Evolutionary conservation across 2,329 filamentous ascomycete species (phyloP).

Genomic region (Ceratocystiopsis brevicomis): DNA sequence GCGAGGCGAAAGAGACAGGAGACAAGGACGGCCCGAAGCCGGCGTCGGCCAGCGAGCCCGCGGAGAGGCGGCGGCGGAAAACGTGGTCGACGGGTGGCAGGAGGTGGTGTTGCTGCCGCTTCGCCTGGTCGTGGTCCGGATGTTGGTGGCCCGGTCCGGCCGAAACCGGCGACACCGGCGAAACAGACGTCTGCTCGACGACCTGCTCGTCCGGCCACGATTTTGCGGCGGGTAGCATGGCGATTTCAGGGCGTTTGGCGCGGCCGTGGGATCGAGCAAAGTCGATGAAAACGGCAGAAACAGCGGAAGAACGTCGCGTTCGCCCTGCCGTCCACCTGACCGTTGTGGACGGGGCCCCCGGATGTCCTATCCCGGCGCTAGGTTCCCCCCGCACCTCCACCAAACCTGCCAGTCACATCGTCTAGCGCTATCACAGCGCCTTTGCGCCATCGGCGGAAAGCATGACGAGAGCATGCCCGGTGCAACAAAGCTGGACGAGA

Average conservation of each 20-base stretch:
- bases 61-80: slow-evolving; percentile 19
- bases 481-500: too few relatives aligned
- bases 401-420: too few relatives aligned
- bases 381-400: too few relatives aligned
- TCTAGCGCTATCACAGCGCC: too few relatives aligned
- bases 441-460: too few relatives aligned
- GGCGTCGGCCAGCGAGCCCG: slow-evolving; percentile 22
- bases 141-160: background rate
- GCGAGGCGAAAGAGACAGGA: slow-evolving; percentile 10
- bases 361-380: too few relatives aligned
- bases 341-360: too few relatives aligned
- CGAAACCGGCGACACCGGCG: slow-evolving; percentile 1
- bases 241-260: slow-evolving; percentile 8
- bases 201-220: slow-evolving; percentile 10
- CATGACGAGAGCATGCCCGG: too few relatives aligned
- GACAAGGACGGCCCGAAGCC: slow-evolving; percentile 10
- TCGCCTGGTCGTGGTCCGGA: background rate
- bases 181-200: slow-evolving; percentile 4
- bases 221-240: slow-evolving; percentile 11
- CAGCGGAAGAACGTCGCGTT: background rate
- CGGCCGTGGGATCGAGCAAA: background rate
- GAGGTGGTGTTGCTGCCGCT: background rate
- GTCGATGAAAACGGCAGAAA: background rate
- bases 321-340: too few relatives aligned
- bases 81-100: slow-evolving; percentile 12